Percentiles rank a stretch among this genome's conserved stretches.
phyloP scores from a whole-genome alignment of 108 stramenopile genomes.

The Bacterosira constricta region DNA sequence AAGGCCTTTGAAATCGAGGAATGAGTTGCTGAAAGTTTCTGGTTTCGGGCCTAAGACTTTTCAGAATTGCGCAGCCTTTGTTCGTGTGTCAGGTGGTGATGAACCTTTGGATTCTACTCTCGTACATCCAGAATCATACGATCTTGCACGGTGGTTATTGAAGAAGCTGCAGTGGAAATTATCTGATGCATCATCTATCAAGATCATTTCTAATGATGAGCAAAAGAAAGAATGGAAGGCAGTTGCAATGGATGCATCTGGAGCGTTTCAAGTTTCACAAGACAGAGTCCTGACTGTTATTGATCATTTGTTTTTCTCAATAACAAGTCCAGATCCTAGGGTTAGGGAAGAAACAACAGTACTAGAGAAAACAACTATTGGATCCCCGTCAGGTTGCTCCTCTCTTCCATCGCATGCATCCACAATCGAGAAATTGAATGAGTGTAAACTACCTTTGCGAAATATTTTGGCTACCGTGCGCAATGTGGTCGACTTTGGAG shows the following conservation, averaged over 20 bases:
- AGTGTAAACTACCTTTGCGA: slow-evolving; percentile 41
- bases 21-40: slow-evolving; percentile 53
- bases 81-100: slow-evolving; percentile 43
- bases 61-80: slow-evolving; percentile 69
- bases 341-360: background rate
- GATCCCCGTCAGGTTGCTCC: slow-evolving; percentile 16
- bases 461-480: slow-evolving; percentile 54
- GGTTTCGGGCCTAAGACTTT: slow-evolving; percentile 71
- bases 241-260: slow-evolving; percentile 40
- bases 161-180: slow-evolving; percentile 48
- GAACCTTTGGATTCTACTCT: slow-evolving; percentile 63
- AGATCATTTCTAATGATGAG: slow-evolving; percentile 1
- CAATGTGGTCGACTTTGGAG: slow-evolving; percentile 75
- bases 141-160: slow-evolving; percentile 56
- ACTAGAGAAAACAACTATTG: background rate
- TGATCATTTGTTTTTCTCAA: slow-evolving; percentile 55
- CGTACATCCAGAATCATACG: slow-evolving; percentile 73
- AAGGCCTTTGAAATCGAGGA: slow-evolving; percentile 49
- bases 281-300: slow-evolving; percentile 53
- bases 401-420: slow-evolving; percentile 8
- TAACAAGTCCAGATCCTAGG: slow-evolving; percentile 60
- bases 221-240: slow-evolving; percentile 30
- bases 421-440: slow-evolving; percentile 17
- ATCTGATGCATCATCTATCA: slow-evolving; percentile 13
- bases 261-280: slow-evolving; percentile 27